Evolutionary conservation across 192 early-diverging fungal species (phyloP), one percentile per base, ranked within the genome.

Genomic region (Chytriomyces sp.): DNA sequence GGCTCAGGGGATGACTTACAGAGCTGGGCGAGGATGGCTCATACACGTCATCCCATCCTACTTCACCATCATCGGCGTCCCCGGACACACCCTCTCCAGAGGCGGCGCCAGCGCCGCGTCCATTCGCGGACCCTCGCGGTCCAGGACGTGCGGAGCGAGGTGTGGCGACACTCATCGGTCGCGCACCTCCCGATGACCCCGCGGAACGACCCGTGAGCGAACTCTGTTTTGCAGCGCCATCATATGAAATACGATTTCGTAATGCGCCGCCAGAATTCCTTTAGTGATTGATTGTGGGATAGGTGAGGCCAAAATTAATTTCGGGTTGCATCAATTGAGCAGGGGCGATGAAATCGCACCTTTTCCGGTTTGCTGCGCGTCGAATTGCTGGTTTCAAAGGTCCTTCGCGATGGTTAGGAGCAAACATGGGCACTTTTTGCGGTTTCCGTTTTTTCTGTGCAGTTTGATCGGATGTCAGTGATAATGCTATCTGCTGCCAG

Each of bases 21-120:
- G 8, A 25, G 8, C 32, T 37, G 5, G 59, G 59, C 31, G 31
- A 36, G 2, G 59, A 7, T 14, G 59, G 59, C 38, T 64, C 62
- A 28, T 64, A 64, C 10, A 64, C 40, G 30, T 64, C 62, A 44
- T 64, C 62, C 62, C 62, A 64, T 5, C 40, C 39, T 44, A 44
- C 62, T 25, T 44, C 62, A 26, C 36, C 36, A 36, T 37, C 59
- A 28, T 37, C 59, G 28, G 6, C 7, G 54, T 22, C 10, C 10
- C 14, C 25, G n/a, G n/a, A n/a, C 12, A 19, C 12, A 19, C 44
- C 44, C 22, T 49, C 44, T 49, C 44, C 44, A 19, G 12, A 12
- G 12, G 44, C 44, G 44, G 44, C 44, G 44, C 44, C 44, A 49
- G 44, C 44, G 44, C 44, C 44, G 12, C 44, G 12, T 49, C 44